Percentiles rank a stretch among this genome's conserved stretches.
These are phyloP conservation scores for Ceratobasidium sp. DNA, from an alignment of 1,284 basidiomycete genomes.

Conservation along the genomic window DNA sequence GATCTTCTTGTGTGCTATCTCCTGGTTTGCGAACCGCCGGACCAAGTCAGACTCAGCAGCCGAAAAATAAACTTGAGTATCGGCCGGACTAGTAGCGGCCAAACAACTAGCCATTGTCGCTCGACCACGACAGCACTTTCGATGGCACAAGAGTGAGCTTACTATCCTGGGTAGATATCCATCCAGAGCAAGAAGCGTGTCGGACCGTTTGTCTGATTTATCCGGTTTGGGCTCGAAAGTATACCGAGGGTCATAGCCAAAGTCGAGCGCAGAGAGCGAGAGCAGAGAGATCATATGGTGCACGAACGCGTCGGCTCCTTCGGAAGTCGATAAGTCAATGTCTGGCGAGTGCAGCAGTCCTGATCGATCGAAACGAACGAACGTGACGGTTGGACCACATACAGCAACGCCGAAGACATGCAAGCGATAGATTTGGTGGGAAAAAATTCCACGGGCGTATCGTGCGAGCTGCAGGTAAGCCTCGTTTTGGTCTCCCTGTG, in stretches of 20 bases:
- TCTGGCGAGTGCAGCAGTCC: conserved; percentile 3
- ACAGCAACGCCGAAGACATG: conserved; percentile 15
- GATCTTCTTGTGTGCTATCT: neutral
- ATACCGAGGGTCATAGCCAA: conserved; percentile 12
- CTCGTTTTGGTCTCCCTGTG: neutral
- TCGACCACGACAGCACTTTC: neutral
- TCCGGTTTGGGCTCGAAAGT: neutral
- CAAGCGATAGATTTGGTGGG: conserved; percentile 2
- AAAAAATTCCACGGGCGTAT: neutral
- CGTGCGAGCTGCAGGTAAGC: conserved; percentile 8
- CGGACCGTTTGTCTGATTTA: too few species aligned
- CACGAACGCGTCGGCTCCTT: neutral
- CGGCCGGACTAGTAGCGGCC: neutral
- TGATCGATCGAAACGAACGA: neutral
- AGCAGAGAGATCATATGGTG: neutral
- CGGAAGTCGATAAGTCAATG: neutral
- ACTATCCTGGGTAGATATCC: too few species aligned
- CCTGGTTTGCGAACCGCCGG: neutral
- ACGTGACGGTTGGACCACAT: neutral
- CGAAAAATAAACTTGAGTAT: neutral
- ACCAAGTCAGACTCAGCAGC: neutral
- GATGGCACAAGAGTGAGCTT: too few species aligned
- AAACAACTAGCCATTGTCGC: too few species aligned
- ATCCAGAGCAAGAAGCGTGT: too few species aligned
- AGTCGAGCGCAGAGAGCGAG: neutral